These are phyloP conservation scores for Flaveria trinervia DNA, from an alignment of 129 eudicot genomes.

Conservation along the genomic window DNA sequence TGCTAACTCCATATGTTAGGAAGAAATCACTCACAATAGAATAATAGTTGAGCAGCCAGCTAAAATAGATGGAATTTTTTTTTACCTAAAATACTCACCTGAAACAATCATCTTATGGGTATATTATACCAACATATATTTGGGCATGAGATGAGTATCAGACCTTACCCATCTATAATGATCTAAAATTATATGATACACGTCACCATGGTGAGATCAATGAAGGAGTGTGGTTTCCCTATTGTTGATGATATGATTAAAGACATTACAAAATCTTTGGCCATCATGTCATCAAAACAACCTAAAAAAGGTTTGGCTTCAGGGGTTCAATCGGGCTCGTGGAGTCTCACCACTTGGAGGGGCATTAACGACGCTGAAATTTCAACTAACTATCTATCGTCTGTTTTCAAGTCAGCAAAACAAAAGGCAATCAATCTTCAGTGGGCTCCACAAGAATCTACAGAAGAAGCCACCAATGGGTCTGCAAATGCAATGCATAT, in stretches of 20 bases:
- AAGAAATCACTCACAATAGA: too few species aligned
- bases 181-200: too few species aligned
- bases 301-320: conserved; percentile 62
- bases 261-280: conserved; percentile 72
- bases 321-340: conserved; percentile 52
- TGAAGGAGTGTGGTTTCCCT: conserved; percentile 78
- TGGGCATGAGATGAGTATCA: too few species aligned
- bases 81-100: too few species aligned
- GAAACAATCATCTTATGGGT: too few species aligned
- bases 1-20: too few species aligned
- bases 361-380: conserved; percentile 44
- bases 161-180: too few species aligned
- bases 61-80: too few species aligned
- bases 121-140: too few species aligned
- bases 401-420: conserved; percentile 58
- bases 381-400: conserved; percentile 48
- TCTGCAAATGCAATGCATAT: conserved; percentile 26
- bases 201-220: conserved; percentile 52
- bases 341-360: conserved; percentile 67
- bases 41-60: too few species aligned
- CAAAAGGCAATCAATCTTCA: conserved; percentile 49
- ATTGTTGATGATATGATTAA: conserved; percentile 73
- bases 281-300: conserved; percentile 63
- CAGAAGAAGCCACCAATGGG: neutral
- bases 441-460: conserved; percentile 46